These are phyloP conservation scores for Calonectria pteridis DNA, from an alignment of 2,329 filamentous ascomycete species.

Conservation along the genomic window DNA sequence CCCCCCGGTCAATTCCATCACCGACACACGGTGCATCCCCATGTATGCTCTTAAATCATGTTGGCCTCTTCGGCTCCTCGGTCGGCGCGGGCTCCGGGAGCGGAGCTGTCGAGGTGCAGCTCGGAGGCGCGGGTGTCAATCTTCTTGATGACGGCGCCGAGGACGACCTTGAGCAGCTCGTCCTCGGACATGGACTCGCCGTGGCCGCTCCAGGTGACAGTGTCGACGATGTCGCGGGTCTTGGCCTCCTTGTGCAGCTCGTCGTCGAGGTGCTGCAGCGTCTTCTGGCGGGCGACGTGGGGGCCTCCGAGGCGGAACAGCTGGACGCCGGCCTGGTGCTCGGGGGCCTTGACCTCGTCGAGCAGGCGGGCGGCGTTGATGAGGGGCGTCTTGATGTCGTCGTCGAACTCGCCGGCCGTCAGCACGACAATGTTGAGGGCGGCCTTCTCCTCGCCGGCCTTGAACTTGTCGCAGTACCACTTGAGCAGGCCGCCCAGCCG, in stretches of 20 bases:
- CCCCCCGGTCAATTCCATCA: background rate
- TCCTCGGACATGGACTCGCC: conserved; percentile 14
- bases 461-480: conserved; percentile 30
- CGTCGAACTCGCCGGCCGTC: conserved; percentile 27
- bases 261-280: conserved; percentile 24
- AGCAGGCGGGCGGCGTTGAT: conserved; percentile 22
- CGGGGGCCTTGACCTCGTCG: conserved; percentile 24
- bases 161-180: conserved; percentile 27
- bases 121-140: conserved; percentile 18
- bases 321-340: conserved; percentile 27
- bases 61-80: background rate
- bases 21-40: background rate
- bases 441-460: conserved; percentile 20
- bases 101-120: conserved; percentile 11
- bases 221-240: conserved; percentile 29
- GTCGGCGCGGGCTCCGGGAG: conserved; percentile 14
- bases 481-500: conserved; percentile 23
- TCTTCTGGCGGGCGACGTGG: conserved; percentile 16
- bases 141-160: conserved; percentile 28
- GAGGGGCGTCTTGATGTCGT: conserved; percentile 26
- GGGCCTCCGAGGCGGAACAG: conserved; percentile 24
- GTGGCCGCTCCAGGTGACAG: conserved; percentile 22
- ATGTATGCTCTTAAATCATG: background rate
- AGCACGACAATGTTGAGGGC: conserved; percentile 27
- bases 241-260: conserved; percentile 27